Base-by-base conservation (phyloP, 169 alveolate species). In the Cryptosporidium canis region DNA sequence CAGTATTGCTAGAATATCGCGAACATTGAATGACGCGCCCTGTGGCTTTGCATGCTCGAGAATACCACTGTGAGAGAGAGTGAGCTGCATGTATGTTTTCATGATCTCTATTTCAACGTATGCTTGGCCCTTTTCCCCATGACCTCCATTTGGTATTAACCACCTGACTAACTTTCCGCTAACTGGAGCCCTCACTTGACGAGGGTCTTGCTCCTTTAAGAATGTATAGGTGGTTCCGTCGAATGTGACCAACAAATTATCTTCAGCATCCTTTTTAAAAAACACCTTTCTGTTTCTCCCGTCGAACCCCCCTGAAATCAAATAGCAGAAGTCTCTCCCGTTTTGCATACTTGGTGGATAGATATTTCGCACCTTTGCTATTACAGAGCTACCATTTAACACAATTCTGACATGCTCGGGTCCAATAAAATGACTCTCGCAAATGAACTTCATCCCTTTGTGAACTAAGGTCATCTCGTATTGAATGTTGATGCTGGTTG, bases 51-150 rank as follows among this genome's bases (percentile, higher is more conserved):
- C 90, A 84, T 91, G 95, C 44, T 83, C 92, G 55, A 94, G 65
- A 53, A 83, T 90, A 8, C 96, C 96, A 0, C 85, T 90, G 48
- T 92, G 93, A 18, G 94, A 91, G 39, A 93, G 87, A 21, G 91
- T 87, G 61, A 94, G 90, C 4, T 94, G 91, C 93, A 94, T 91
- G 71, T 92, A 85, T 93, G 93, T 94, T 90, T 94, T 94, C 96
- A 94, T 94, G 21, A 94, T 94, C 77, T 94, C 96, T 5, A 94
- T 93, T 82, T 94, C 96, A 16, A 90, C 94, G 53, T 85, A 94
- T 44, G 94, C 93, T 41, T 92, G 93, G 41, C 93, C 93, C 87
- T 87, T 92, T 53, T 82, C 85, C 14, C 92, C 93, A 33, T 63
- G 63, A 18, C 83, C 91, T 39, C 94, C 94, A 71, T 92, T 93